Evolutionary conservation across 345 rosid genomes (phyloP), one percentile per base, ranked within the genome.

Genomic region (Schrenkiella parvula): DNA sequence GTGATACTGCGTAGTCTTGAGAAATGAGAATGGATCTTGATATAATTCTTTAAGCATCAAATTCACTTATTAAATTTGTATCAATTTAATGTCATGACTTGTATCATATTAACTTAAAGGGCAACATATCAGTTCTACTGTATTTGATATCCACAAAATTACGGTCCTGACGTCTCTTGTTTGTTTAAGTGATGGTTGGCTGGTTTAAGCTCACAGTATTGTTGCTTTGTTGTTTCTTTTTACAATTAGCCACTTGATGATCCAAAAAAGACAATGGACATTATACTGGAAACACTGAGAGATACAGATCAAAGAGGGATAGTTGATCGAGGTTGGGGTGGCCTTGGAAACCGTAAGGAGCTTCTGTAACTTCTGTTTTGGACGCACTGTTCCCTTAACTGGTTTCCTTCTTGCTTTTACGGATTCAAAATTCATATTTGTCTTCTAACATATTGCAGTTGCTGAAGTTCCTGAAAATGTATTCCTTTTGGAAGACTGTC

Each of bases 271-370:
- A 89, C 85, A 22, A 89, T 88, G 54, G 85, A 84, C 34, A 83
- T 86, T 60, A 88, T 91, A 84, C 54, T 91, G 85, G 92, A 91
- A 82, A 93, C 99, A 44, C 72, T 95, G 72, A 81, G 72, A 74
- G 95, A 82, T 71, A 95, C 95, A 0, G 88, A 83, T 71, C 97
- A 91, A 75, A 89, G 99, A 83, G 99, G 97, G 74, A 87, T 95
- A 75, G 80, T 95, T 70, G 96, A 83, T 80, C 86, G 88, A 74
- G 99, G 99, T 41, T 95, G 99, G 99, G 97, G 93, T 64, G 92
- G 82, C 80, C 88, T 95, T 19, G 99, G 99, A 70, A 87, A 79
- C 34, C 18, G 99, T 95, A 73, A 84, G 96, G 76, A 57, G 48
- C 59, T 78, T 66, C 25, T 64, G 64, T 64, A 54, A 14, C 73